These are phyloP conservation scores for Aspergillus sp. DNA, from an alignment of 2,329 filamentous ascomycete species.

Conservation along the genomic window DNA sequence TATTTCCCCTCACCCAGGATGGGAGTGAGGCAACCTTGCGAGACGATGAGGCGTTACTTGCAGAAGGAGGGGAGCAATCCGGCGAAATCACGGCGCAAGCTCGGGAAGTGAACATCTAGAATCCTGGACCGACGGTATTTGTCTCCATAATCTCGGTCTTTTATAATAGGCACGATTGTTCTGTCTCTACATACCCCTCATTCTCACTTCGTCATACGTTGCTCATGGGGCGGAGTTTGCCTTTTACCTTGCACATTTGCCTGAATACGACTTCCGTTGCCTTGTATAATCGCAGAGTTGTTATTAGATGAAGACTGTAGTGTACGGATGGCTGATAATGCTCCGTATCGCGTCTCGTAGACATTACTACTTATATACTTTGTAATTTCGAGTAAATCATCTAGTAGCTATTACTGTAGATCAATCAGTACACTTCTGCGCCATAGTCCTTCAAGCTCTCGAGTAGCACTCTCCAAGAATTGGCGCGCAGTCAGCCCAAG, in stretches of 20 bases:
- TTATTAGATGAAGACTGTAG: too few species aligned
- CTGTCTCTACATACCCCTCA: not conserved
- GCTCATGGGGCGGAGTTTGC: not conserved
- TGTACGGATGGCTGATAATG: too few species aligned
- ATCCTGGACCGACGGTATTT: not conserved
- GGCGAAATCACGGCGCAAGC: slow-evolving; percentile 8
- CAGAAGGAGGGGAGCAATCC: not conserved
- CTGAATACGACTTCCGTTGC: too few species aligned
- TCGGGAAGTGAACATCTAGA: not conserved
- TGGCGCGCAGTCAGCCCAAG: not conserved
- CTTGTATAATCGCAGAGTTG: too few species aligned
- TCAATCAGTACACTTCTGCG: not conserved
- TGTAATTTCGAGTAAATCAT: too few species aligned
- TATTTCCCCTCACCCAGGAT: slow-evolving; percentile 13
- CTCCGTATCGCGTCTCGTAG: too few species aligned
- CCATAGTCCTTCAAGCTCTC: not conserved
- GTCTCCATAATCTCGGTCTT: not conserved
- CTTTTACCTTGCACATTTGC: too few species aligned
- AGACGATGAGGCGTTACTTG: not conserved
- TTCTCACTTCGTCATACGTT: not conserved
- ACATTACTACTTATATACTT: too few species aligned
- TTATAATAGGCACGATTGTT: not conserved
- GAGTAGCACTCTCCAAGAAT: not conserved
- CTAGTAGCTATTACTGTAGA: too few species aligned
- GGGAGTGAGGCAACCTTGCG: slow-evolving; percentile 1